Base-by-base conservation (phyloP, 1,284 basidiomycete species). In the Cutaneotrichosporon sp. region DNA sequence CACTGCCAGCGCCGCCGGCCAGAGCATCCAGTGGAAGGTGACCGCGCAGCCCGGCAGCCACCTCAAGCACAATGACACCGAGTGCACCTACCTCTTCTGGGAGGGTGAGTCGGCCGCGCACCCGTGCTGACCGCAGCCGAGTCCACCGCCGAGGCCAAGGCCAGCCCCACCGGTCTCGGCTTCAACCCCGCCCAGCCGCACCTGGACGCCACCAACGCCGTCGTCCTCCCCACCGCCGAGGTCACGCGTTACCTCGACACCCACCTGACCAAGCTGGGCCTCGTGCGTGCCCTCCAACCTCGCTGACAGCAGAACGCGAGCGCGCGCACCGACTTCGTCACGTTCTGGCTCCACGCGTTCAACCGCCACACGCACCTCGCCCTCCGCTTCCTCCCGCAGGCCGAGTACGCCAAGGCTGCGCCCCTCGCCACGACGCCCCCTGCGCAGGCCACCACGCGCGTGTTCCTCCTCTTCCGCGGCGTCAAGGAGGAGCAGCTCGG, bases 391-490 rank as follows among this genome's bases (percentile, higher is more conserved):
- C 55, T 84, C 3, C 76, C 81, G 1, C 83, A 84, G 60, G 65
- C 60, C 0, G 73, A 74, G 22, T 84, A 82, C 68, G 80, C 79
- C 59, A 59, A 59, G 8, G 77, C 82, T 0, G 83, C 81, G 1
- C 74, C 70, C 3, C 70, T 84, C 27, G 66, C 67, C 7, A 65
- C 84, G 36, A 62, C 62, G 0, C 83, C 83, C 1, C 29, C 61
- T 22, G 83, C 83, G 13, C 81, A 83, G 59, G 73, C 82, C 29
- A 70, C 81, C 10, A 82, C 78, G 0, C 79, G 83, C 8, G 74
- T 84, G 5, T 83, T 83, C 64, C 82, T 84, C 80, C 68, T 84
- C 9, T 83, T 83, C 73, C 70, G 72, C 20, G 81, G 80, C 8
- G 70, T 83, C 6, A 42, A 63, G 3, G 65, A 72, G 20, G 66